Base-by-base conservation (phyloP, 176 grass and related monocot species). In the Carex littledalei region DNA sequence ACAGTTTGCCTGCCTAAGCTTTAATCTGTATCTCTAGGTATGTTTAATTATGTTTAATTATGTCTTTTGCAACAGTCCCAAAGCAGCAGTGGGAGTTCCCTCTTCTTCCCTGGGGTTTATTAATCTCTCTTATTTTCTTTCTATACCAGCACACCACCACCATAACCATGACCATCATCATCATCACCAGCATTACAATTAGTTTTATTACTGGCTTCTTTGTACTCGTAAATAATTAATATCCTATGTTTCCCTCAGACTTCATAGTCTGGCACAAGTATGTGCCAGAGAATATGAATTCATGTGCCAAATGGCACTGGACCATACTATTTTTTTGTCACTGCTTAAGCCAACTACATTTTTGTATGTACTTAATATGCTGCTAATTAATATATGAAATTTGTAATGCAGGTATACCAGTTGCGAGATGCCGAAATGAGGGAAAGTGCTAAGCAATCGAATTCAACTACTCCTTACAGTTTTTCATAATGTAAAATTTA, bases 21-120 rank as follows among this genome's bases (percentile, higher is more conserved):
- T 29, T 26, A 64, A 64, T 64, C 1, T 67, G 11, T 69, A 32
- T 69, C 16, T 69, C 15, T 69, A 47, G 6, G 15, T 31, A 69
- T 18, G 6, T 72, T n/a, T 47, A 47, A 43, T 72, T 72, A 8
- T 45, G 24, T 72, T n/a, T n/a, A n/a, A n/a, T n/a, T n/a, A n/a
- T n/a, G n/a, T n/a, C 68, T 47, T 39, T 43, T 72, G 6, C 5
- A 15, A n/a, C 91, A 65, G 86, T 94, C 58, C 92, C 91, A 75
- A 90, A 92, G 87, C 92, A 98, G 85, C 87, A 31, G 87, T 94
- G 92, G 92, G 95, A 98, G 45, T 98, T 98, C 85, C 95, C 95
- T 64, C 82, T 98, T 76, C 88, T 93, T 88, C 91, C 92, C 78
- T 98, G 95, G 95, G 92, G 95, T 93, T 91, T 91, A 94, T 67